phyloP scores from a whole-genome alignment of 2,329 filamentous ascomycete genomes.

The Xylariales sp. region DNA sequence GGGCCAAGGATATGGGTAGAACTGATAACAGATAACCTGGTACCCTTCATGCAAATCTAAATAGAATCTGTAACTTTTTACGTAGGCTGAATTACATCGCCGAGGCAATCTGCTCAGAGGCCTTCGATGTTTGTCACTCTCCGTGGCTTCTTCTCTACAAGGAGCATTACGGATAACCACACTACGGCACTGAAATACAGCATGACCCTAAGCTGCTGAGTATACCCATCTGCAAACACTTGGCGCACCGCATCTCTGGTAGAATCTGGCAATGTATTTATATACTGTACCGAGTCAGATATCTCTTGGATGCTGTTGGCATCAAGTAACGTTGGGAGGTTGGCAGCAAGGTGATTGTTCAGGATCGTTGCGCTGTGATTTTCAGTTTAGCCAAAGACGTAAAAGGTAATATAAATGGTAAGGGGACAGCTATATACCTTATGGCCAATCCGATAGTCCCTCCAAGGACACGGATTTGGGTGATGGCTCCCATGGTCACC shows the following conservation, averaged over 20 bases:
- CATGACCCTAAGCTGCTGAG: constrained; percentile 16
- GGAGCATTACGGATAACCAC: constrained; percentile 12
- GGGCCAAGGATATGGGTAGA: too few species aligned
- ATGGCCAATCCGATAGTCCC: constrained; percentile 31
- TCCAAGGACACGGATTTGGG: constrained; percentile 32
- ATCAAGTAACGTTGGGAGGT: constrained; percentile 10
- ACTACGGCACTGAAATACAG: constrained; percentile 19
- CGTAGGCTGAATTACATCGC: too few species aligned
- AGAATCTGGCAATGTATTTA: constrained; percentile 13
- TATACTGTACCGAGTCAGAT: constrained; percentile 13
- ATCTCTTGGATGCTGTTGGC: constrained; percentile 13
- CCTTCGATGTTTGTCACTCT: constrained; percentile 5
- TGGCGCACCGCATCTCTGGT: constrained; percentile 14
- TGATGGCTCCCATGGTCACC: constrained; percentile 29
- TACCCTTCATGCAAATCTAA: too few species aligned
- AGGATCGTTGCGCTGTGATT: constrained; percentile 17
- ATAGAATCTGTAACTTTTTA: too few species aligned
- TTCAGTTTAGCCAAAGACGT: too few species aligned
- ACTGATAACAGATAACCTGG: too few species aligned
- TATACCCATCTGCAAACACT: constrained; percentile 15
- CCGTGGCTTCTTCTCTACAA: constrained; percentile 17
- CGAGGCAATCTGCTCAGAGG: too few species aligned
- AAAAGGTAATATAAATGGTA: too few species aligned
- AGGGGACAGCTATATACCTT: too few species aligned
- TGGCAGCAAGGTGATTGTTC: constrained; percentile 13